Conservation (phyloP, 2,329 filamentous ascomycete genomes). For the Aspergillus sp. region DNA sequence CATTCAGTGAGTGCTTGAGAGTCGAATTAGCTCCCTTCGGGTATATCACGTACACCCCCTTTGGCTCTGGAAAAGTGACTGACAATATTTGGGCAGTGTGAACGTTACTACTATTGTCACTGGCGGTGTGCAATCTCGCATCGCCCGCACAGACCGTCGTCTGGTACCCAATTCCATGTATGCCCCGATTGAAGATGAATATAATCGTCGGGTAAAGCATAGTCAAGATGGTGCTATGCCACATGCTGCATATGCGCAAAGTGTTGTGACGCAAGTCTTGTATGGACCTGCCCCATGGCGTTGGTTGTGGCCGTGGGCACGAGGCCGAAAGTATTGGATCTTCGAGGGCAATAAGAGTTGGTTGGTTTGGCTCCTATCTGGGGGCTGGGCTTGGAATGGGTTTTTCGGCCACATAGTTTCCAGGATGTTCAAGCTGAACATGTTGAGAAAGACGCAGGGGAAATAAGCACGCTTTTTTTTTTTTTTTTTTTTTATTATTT, state of each 20-base stretch:
- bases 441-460: conserved; percentile 25
- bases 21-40: conserved; percentile 52
- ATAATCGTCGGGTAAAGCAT: conserved; percentile 47
- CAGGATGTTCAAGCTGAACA: conserved; percentile 49
- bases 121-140: conserved; percentile 56
- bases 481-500: too few species aligned
- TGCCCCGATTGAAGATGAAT: conserved; percentile 48
- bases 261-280: conserved; percentile 51
- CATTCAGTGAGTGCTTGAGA: conserved; percentile 54
- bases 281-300: conserved; percentile 40
- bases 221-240: conserved; percentile 52
- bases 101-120: conserved; percentile 53
- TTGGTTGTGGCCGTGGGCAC: conserved; percentile 47
- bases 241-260: conserved; percentile 49
- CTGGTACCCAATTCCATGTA: conserved; percentile 49
- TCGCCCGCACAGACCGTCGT: conserved; percentile 48
- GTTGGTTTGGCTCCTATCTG: conserved; percentile 49
- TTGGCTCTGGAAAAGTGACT: not conserved
- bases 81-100: conserved; percentile 30
- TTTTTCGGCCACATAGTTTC: conserved; percentile 41
- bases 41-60: conserved; percentile 17
- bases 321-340: conserved; percentile 33
- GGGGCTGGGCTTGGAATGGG: conserved; percentile 43
- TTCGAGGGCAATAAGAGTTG: conserved; percentile 48
- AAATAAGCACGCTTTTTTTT: too few species aligned